A percentile compares a stretch with the other conserved stretches of the same genome.
phyloP scores from a whole-genome alignment of 495 filamentous ascomycete species.

The Trypethelium eluteriae region DNA sequence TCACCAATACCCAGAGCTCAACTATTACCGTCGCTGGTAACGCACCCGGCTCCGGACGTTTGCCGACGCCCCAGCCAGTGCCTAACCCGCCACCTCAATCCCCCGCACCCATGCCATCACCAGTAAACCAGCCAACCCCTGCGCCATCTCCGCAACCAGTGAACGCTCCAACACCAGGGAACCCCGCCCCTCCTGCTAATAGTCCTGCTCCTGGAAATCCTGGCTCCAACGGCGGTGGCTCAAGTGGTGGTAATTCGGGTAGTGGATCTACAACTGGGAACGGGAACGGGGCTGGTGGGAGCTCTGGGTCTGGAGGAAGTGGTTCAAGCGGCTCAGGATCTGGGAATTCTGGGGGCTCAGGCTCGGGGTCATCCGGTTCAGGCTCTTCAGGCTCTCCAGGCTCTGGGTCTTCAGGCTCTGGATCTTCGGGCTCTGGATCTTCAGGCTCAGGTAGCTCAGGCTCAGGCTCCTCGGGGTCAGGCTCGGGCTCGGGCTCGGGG shows the following conservation, averaged over 20 bases:
- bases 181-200: not conserved
- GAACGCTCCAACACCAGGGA: not conserved
- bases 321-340: not conserved
- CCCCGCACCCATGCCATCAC: not conserved
- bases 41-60: not conserved
- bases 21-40: slow-evolving; percentile 6
- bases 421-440: not conserved
- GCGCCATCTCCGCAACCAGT: not conserved
- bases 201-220: not conserved
- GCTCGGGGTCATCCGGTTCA: not conserved
- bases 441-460: not conserved
- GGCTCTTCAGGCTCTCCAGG: not conserved
- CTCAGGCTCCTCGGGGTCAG: slow-evolving; percentile 5
- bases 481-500: not conserved
- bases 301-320: not conserved
- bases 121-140: not conserved
- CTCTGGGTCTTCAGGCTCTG: not conserved
- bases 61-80: not conserved
- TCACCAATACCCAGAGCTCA: slow-evolving; percentile 8
- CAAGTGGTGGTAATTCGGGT: not conserved
- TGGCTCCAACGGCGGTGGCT: not conserved
- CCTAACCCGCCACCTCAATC: not conserved
- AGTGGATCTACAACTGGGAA: too few species aligned
- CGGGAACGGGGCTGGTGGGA: not conserved
- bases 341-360: not conserved